Evolutionary conservation across 768 basidiomycete genomes (phyloP), one percentile per base, ranked within the genome.

Genomic region (Gloeophyllum trabeum): DNA sequence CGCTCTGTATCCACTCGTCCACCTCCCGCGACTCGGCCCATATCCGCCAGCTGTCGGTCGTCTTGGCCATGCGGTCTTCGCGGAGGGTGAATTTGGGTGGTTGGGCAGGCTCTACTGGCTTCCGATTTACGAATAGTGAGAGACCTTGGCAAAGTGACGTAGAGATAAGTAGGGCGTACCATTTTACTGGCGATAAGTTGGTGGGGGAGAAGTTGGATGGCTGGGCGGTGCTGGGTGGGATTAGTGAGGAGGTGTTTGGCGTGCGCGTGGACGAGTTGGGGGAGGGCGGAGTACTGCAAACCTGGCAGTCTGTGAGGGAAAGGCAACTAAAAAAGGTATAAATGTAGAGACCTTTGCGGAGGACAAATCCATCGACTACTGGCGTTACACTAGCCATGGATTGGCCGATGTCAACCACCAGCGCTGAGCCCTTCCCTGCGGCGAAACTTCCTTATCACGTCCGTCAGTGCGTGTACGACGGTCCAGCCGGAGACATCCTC

Each of bases 351-450:
- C 94, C 94, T 75, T 94, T 96, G 53, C 93, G 73, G 35, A 99
- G 76, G 34, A 98, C 96, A 54, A 97, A 99, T 3, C 96, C 96
- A 51, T 99, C 96, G 3, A 93, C 90, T 16, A 99, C 85, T 4
- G 96, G 96, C 1, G 90, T 91, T 12, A 94, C 88, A 51, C 88
- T 94, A 12, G 85, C 84, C 58, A 81, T 78, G 10, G 84, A 75
- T 48, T 90, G 82, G 4, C 96, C 96, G 37, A 98, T 75, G 52
- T 99, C 96, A 32, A 99, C 78, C 2, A 99, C 89, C 37, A 98
- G 70, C 2, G 96, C 93, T n/a, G 96, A 92, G 2, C 92, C 93
- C 56, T 90, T 93, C 22, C 96, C 96, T 41, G 93, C 85, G 13
- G 94, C 89, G 59, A 99, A 99, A 3, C 93, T 97, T 23, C 21